Conservation (phyloP, 1,284 basidiomycete species). For the Lentinula novae-zelandiae region DNA sequence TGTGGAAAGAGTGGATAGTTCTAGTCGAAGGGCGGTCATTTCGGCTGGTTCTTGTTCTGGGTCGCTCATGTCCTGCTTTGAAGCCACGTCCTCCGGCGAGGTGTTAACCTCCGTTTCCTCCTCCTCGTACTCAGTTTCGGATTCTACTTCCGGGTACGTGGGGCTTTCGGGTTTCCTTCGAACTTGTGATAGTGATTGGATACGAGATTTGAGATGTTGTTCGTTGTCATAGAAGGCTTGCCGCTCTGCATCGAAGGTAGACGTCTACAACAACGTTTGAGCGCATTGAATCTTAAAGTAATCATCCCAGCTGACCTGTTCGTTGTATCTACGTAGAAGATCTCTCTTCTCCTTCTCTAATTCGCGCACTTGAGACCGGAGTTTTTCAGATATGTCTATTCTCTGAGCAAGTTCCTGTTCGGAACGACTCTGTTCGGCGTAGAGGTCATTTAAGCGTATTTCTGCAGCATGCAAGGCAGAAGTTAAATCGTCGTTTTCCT, state of each 20-base stretch:
- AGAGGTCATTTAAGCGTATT: constrained; percentile 66
- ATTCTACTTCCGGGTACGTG: constrained; percentile 20
- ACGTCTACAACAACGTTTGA: constrained; percentile 43
- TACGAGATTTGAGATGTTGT: constrained; percentile 82
- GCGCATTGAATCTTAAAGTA: constrained; percentile 3
- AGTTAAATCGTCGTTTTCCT: constrained; percentile 60
- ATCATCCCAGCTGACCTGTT: constrained; percentile 51
- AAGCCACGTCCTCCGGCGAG: constrained; percentile 18
- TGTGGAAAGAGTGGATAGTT: constrained; percentile 76
- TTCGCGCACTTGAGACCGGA: constrained; percentile 73
- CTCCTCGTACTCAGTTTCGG: constrained; percentile 36
- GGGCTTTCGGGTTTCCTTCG: constrained; percentile 51
- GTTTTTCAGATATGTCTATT: constrained; percentile 75
- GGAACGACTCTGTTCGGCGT: constrained; percentile 72
- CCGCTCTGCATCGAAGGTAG: constrained; percentile 79
- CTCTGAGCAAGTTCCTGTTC: constrained; percentile 74
- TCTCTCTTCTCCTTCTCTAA: constrained; percentile 81
- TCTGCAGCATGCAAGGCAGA: constrained; percentile 66
- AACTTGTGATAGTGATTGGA: constrained; percentile 69
- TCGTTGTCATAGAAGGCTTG: constrained; percentile 86
- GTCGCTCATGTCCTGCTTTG: constrained; percentile 48
- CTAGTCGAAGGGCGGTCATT: constrained; percentile 75
- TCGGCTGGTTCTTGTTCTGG: constrained; percentile 74
- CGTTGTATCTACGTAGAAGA: constrained; percentile 72
- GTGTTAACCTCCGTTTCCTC: constrained; percentile 22